Evolutionary conservation across 192 early-diverging fungal genomes (phyloP), one percentile per base, ranked within the genome.

Genomic region (Coemansia sp.): DNA sequence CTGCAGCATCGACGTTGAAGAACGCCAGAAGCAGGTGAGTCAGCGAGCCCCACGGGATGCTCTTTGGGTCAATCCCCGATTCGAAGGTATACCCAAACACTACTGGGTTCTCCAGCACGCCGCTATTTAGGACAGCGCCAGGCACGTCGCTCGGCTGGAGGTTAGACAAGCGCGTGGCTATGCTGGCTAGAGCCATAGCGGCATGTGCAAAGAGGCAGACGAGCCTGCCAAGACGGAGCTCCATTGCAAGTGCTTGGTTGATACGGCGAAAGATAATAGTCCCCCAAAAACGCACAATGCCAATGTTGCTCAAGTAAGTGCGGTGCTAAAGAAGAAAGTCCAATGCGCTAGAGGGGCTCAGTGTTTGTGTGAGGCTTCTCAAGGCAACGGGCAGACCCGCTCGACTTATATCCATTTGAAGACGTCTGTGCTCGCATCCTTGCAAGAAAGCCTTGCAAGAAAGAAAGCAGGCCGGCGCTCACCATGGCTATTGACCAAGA

Each of bases 21-120:
- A 90, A 90, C 2, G 88, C 85, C 64, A 88, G 81, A 31, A 85
- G 76, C 33, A 87, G 62, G 59, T 90, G 88, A 8, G 87, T 88
- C 28, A 88, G 70, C 25, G 82, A 84, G 10, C 69, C 57, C 73
- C 82, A 86, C 16, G 77, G 72, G 59, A 87, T 77, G 12, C 18
- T 68, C 20, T 50, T 48, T 9, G 71, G 63, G 59, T 75, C 52
- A 13, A 62, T 58, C 6, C 35, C 47, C n/a, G 61, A 37, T 53
- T 70, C 72, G 43, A 68, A 79, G 11, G 77, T 70, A 34, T 79
- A 79, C 21, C 77, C 77, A 64, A 79, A 74, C 4, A 79, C 65
- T 1, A 68, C 71, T 1, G 77, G 57, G 25, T 65, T 61, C 25
- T 72, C 61, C 10, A 72, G 62, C 8, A 75, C 59, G 34, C 77